Conservation (phyloP, 169 alveolate genomes). For the Hepatocystis sp. region DNA sequence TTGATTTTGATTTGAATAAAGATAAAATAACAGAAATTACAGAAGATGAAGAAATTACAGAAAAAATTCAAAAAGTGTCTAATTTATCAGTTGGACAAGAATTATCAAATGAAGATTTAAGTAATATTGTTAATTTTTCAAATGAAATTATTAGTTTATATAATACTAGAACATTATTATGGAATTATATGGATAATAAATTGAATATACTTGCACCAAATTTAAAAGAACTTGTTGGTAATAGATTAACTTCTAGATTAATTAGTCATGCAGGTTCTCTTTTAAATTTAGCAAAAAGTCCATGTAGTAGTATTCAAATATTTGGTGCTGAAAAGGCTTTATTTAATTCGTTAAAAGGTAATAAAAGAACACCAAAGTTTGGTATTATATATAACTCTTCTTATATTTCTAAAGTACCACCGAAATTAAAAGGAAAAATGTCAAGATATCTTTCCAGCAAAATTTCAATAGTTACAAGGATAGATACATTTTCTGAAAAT, state of each 20-base stretch:
- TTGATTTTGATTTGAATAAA: constrained; percentile 79
- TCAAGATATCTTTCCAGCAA: constrained; percentile 98
- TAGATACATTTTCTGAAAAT: constrained; percentile 92
- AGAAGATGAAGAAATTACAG: constrained; percentile 92
- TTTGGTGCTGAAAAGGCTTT: constrained; percentile 98
- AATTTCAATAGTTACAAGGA: constrained; percentile 98
- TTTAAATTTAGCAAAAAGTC: constrained; percentile 95
- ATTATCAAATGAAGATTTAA: constrained; percentile 92
- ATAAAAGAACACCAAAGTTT: constrained; percentile 99
- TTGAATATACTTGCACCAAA: constrained; percentile 98
- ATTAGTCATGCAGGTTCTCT: constrained; percentile 98
- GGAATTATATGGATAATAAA: constrained; percentile 92
- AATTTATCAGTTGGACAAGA: constrained; percentile 97
- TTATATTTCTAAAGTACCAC: constrained; percentile 96
- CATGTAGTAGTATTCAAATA: constrained; percentile 97
- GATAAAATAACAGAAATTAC: constrained; percentile 87
- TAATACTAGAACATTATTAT: constrained; percentile 91
- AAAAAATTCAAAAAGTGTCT: constrained; percentile 91
- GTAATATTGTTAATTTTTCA: constrained; percentile 92
- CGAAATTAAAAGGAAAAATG: constrained; percentile 96
- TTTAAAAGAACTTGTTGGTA: constrained; percentile 96
- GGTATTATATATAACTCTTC: constrained; percentile 97
- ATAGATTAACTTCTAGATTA: constrained; percentile 96
- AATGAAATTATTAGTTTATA: constrained; percentile 92
- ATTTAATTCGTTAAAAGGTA: constrained; percentile 97